phyloP scores from a whole-genome alignment of 495 filamentous ascomycete genomes.

The Podospora comata region DNA sequence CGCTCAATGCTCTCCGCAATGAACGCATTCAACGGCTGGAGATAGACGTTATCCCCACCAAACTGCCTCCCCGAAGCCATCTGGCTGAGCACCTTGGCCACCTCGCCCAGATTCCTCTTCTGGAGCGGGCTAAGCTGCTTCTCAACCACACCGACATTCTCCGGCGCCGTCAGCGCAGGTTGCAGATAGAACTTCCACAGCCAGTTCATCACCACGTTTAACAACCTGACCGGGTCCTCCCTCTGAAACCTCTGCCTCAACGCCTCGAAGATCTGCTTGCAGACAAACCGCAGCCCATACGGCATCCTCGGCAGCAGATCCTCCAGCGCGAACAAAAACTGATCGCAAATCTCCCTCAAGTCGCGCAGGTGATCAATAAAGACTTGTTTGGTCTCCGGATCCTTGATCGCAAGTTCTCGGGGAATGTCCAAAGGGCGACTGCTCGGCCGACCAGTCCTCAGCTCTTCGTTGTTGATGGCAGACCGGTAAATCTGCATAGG shows the following conservation, averaged over 20 bases:
- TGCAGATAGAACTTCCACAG: slow-evolving; percentile 92
- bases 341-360: slow-evolving; percentile 86
- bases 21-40: slow-evolving; percentile 90
- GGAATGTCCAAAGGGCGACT: slow-evolving; percentile 74
- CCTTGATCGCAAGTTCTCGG: slow-evolving; percentile 87
- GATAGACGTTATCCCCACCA: slow-evolving; percentile 89
- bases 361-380: slow-evolving; percentile 94
- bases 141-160: slow-evolving; percentile 86
- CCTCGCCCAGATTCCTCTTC: slow-evolving; percentile 87
- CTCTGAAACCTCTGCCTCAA: slow-evolving; percentile 72
- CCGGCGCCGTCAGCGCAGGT: slow-evolving; percentile 79
- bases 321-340: slow-evolving; percentile 77
- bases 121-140: slow-evolving; percentile 83
- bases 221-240: slow-evolving; percentile 71
- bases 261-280: slow-evolving; percentile 77
- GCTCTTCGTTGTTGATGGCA: slow-evolving; percentile 92
- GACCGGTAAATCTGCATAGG: slow-evolving; percentile 96
- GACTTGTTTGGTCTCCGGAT: slow-evolving; percentile 82
- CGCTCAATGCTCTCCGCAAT: slow-evolving; percentile 81
- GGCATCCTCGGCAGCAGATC: slow-evolving; percentile 84
- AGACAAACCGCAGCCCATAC: slow-evolving; percentile 87
- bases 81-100: slow-evolving; percentile 87
- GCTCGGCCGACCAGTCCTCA: slow-evolving; percentile 83
- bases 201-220: slow-evolving; percentile 85
- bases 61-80: slow-evolving; percentile 82